Percentiles rank a stretch among this genome's conserved stretches.
Conservation (phyloP, 2,329 filamentous ascomycete genomes). For the Beauveria pseudobassiana region DNA sequence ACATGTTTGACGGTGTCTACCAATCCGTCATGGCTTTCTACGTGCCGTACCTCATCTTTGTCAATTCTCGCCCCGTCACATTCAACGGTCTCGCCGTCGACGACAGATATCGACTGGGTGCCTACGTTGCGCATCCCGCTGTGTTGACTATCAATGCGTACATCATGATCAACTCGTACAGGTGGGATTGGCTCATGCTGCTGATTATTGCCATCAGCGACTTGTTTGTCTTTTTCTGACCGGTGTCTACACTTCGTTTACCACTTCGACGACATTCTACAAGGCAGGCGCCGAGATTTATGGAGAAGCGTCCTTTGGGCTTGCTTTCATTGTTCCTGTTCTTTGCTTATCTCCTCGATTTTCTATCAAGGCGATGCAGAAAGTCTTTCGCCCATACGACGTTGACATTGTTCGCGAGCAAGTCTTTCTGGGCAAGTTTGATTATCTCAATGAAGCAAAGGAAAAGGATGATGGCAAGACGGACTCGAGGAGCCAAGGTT, state of each 20-base stretch:
- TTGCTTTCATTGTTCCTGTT: conserved; percentile 67
- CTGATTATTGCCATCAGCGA: conserved; percentile 76
- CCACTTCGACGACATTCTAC: conserved; percentile 56
- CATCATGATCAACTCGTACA: conserved; percentile 91
- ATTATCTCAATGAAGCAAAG: conserved; percentile 47
- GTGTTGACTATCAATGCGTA: conserved; percentile 89
- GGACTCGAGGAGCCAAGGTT: conserved; percentile 28
- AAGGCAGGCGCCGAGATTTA: conserved; percentile 73
- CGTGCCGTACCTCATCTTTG: conserved; percentile 78
- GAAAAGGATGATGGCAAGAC: conserved; percentile 30
- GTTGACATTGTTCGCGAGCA: conserved; percentile 96
- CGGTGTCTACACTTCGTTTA: conserved; percentile 63
- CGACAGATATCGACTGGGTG: conserved; percentile 77
- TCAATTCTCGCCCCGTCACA: conserved; percentile 59
- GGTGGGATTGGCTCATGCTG: conserved; percentile 96
- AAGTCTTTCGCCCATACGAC: conserved; percentile 88
- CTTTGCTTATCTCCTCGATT: conserved; percentile 85
- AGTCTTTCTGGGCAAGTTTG: conserved; percentile 73
- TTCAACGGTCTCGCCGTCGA: conserved; percentile 66
- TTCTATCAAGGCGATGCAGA: conserved; percentile 77
- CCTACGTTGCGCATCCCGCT: conserved; percentile 76
- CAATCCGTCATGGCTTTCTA: conserved; percentile 92
- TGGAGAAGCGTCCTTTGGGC: conserved; percentile 76
- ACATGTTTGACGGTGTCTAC: conserved; percentile 92
- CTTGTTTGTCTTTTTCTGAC: conserved; percentile 91